Evolutionary conservation across 768 basidiomycete genomes (phyloP), one percentile per base, ranked within the genome.

Genomic region (Suillus fuscotomentosus): DNA sequence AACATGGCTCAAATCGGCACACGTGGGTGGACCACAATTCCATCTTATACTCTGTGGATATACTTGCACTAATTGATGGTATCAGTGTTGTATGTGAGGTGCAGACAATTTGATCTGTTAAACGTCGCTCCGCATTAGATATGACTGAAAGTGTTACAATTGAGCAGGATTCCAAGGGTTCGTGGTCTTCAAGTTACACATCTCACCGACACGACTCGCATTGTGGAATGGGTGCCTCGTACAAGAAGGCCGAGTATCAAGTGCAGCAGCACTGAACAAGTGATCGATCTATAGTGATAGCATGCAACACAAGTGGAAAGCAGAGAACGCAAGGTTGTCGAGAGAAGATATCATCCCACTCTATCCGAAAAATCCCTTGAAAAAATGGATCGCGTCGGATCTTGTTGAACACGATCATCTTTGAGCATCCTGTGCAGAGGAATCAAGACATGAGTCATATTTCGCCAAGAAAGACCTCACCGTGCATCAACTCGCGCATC

Each of bases 401-500:
- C 79, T 53, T 81, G 73, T 67, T 88, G 89, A 42, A 86, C 76
- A 5, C 95, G 88, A 31, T 95, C 92, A 74, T 97, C 95, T 76
- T 91, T 94, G 67, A 97, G 78, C 89, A 97, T 91, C 55, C 95
- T 96, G 39, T 27, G 41, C 65, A 53, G 55, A 56, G 57, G 10
- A 42, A 20, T 47, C 62, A 43, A 50, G 8, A 0, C 36, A 11
- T 11, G 39, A 13, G 34, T 66, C 42, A 66, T 31, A 51, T 45
- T 3, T 17, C 3, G 14, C 55, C 27, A 7, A 8, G 3, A 27
- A 42, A 22, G 14, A 72, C 61, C 89, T 61, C 60, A 95, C 97
- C 95, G 83, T 43, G 90, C 80, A 78, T 99, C 94, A 47, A 95
- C 81, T 45, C 97, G 82, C 2, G 90, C 88, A 76, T 99, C 97